Conservation (phyloP, 2,329 filamentous ascomycete species). For the Delphinella strobiligena region DNA sequence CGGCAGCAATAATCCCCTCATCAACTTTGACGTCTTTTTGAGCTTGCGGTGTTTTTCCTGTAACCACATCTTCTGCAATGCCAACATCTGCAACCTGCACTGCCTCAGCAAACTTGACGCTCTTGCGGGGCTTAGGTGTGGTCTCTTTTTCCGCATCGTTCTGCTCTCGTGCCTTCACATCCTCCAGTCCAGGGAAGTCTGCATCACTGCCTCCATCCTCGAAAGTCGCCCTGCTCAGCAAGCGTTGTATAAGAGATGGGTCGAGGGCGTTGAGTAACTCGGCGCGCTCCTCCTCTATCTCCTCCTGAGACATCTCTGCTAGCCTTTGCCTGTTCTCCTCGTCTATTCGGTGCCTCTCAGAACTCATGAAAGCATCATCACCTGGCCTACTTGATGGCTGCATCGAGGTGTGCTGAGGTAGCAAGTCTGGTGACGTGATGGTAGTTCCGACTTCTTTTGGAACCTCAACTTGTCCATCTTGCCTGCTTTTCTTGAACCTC, state of each 20-base stretch:
- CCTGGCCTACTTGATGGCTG: background rate
- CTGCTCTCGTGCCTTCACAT: background rate
- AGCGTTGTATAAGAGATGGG: constrained; percentile 60
- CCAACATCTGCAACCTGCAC: background rate
- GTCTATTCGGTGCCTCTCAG: constrained; percentile 59
- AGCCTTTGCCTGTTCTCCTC: constrained; percentile 67
- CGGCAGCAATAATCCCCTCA: constrained; percentile 2
- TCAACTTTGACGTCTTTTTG: background rate
- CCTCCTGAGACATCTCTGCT: constrained; percentile 63
- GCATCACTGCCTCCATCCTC: constrained; percentile 46
- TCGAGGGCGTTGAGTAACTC: constrained; percentile 73
- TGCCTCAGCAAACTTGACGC: constrained; percentile 6
- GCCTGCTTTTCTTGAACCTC: constrained; percentile 56
- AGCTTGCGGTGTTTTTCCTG: constrained; percentile 16
- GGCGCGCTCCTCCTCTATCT: constrained; percentile 68
- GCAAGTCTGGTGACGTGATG: background rate
- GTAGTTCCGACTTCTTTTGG: constrained; percentile 1
- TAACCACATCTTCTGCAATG: background rate
- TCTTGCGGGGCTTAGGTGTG: constrained; percentile 2
- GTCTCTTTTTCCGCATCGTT: background rate
- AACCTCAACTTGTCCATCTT: background rate
- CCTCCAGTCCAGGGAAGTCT: constrained; percentile 18
- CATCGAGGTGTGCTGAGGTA: background rate
- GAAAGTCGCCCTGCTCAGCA: constrained; percentile 53
- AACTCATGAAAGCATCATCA: constrained; percentile 6